These are phyloP conservation scores for Acer yangbiense DNA, from an alignment of 345 rosid species.

Conservation along the genomic window DNA sequence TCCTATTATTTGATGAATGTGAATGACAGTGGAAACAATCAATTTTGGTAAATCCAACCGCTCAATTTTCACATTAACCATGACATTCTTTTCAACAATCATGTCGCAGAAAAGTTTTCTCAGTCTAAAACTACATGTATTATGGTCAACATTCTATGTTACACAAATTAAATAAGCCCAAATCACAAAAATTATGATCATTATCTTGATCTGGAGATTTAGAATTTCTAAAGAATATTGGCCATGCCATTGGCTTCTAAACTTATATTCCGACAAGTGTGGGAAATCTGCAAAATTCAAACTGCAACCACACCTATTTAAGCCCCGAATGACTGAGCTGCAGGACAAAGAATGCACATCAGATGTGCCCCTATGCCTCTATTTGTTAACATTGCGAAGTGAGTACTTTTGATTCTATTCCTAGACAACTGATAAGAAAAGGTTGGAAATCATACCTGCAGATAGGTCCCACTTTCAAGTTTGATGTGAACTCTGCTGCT, in stretches of 20 bases:
- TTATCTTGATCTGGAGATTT: background rate
- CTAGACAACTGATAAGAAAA: background rate
- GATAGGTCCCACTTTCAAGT: slow-evolving; percentile 52
- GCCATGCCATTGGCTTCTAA: background rate
- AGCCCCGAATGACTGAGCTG: background rate
- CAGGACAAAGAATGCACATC: background rate
- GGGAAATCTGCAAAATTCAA: background rate
- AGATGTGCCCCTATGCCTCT: slow-evolving; percentile 4
- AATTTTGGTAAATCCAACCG: background rate
- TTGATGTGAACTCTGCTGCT: slow-evolving; percentile 52
- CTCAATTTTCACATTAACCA: background rate
- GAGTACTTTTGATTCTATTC: background rate
- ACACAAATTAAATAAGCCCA: background rate
- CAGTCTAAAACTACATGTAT: background rate
- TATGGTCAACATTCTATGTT: background rate
- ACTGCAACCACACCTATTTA: background rate
- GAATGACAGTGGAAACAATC: background rate
- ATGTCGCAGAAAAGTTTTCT: background rate
- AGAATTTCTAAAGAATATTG: background rate
- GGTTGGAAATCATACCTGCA: slow-evolving; percentile 46
- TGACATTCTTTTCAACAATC: background rate
- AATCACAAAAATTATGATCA: background rate
- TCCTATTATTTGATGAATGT: background rate
- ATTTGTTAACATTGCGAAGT: background rate
- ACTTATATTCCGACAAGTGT: background rate